A percentile compares a stretch with the other conserved stretches of the same genome.
Evolutionary conservation across 2,329 filamentous ascomycete species (phyloP).

Genomic region (Lecanicillium sp.): DNA sequence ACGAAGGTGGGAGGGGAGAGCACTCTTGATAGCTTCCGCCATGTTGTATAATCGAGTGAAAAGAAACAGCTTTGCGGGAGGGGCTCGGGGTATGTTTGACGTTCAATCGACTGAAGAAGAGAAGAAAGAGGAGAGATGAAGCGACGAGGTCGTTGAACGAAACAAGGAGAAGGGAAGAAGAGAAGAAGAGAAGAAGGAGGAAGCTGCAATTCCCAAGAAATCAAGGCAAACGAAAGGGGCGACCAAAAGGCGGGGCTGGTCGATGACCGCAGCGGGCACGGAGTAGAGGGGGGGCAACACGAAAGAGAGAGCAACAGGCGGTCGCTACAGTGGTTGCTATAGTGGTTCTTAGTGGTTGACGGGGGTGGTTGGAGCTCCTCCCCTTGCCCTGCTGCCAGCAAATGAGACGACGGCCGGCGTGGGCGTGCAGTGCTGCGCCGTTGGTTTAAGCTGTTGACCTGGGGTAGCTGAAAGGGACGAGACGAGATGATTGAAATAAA

Average conservation of each 20-base stretch:
- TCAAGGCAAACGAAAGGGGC: slow-evolving; percentile 7
- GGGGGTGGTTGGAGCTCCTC: slow-evolving; percentile 12
- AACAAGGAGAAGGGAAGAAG: slow-evolving; percentile 3
- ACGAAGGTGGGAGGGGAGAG: slow-evolving; percentile 81
- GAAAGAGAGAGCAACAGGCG: slow-evolving; percentile 6
- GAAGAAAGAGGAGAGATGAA: neutral
- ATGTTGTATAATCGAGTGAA: slow-evolving; percentile 40
- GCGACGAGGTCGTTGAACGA: neutral
- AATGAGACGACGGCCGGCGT: slow-evolving; percentile 12
- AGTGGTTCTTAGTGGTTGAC: slow-evolving; percentile 15
- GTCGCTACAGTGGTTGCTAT: slow-evolving; percentile 13
- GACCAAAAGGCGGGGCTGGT: slow-evolving; percentile 9
- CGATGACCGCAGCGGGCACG: slow-evolving; percentile 10
- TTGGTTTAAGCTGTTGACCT: too few relatives aligned
- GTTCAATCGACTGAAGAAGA: neutral
- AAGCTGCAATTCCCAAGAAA: slow-evolving; percentile 9
- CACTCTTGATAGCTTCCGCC: slow-evolving; percentile 65
- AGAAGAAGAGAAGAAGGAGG: slow-evolving; percentile 3
- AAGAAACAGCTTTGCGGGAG: too few relatives aligned
- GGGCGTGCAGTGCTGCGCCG: too few relatives aligned
- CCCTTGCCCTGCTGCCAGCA: slow-evolving; percentile 9
- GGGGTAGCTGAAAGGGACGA: too few relatives aligned
- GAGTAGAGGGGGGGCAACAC: neutral
- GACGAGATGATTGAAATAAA: neutral
- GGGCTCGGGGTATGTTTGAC: too few relatives aligned